Base-by-base conservation (phyloP, 257 asterid genomes). In the Fraxinus quadrangulata region DNA sequence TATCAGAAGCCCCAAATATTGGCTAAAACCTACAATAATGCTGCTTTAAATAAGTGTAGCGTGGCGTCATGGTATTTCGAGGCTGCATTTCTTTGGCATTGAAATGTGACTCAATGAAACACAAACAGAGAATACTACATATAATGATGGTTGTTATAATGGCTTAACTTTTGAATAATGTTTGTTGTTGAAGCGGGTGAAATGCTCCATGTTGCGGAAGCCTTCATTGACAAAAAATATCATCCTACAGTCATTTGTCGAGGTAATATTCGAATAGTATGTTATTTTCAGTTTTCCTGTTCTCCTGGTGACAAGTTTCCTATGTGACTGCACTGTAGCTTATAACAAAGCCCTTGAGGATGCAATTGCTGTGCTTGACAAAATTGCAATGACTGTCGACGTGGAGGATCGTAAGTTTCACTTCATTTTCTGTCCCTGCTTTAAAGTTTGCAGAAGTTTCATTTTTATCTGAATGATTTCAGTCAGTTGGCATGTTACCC, bases 191-290 rank as follows among this genome's bases (percentile, higher is more conserved):
- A 65, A 95, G 99, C 98, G 80, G 99, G 99, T 85, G 99, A 93
- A 92, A 95, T 95, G 99, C 97, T 95, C 75, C 99, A 95, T 78
- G 98, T 95, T 85, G 99, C 99, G 17, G 99, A 95, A 86, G 97
- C 97, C 61, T 95, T 92, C 88, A 95, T 95, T 78, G 98, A 88
- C 84, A 93, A 94, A 85, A 87, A 80, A 68, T 95, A 89, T 85
- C 98, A 95, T 73, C 97, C 98, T 54, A 93, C 99, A 13, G 97
- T 93, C 69, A 93, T 95, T 65, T 95, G 98, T 77, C 88, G 96
- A 84, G 99, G 99, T 95, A 85, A 56, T 73, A 28, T 75, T 59
- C 26, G 42, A n/a, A 14, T 70, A 33, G 33, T 71, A n/a, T 67
- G 2, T 54, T 42, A 72, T 67, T n/a, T 70, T 33, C 21, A 7